Conservation (phyloP, 192 early-diverging fungal species). For the Chytriomyces sp. region DNA sequence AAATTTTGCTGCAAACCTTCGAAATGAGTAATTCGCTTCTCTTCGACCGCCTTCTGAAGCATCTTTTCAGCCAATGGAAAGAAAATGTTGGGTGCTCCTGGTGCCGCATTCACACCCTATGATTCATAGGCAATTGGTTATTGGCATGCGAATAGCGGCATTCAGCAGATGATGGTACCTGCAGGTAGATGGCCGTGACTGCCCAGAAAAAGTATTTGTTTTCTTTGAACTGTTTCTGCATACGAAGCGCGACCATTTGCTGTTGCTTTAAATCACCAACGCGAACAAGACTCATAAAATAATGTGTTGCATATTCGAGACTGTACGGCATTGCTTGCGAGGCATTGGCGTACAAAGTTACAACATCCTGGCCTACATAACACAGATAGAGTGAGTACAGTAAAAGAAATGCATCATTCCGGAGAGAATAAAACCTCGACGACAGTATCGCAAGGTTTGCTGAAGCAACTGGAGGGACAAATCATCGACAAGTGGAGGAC, state of each 20-base stretch:
- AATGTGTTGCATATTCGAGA: conserved; percentile 74
- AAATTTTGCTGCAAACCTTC: conserved; percentile 55
- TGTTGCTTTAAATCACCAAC: conserved; percentile 68
- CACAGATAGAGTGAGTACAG: conserved; percentile 47
- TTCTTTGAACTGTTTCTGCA: conserved; percentile 80
- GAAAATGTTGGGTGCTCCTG: conserved; percentile 54
- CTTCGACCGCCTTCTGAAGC: conserved; percentile 75
- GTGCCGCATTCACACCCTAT: conserved; percentile 39
- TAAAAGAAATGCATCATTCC: conserved; percentile 48
- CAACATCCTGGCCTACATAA: conserved; percentile 66
- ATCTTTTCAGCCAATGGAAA: conserved; percentile 81
- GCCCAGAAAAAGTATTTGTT: conserved; percentile 88
- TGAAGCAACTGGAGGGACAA: conserved; percentile 26
- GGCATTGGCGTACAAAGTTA: conserved; percentile 75
- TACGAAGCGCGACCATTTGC: conserved; percentile 78
- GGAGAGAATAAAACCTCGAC: conserved; percentile 44
- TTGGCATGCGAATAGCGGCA: not conserved
- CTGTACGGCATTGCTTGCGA: conserved; percentile 63
- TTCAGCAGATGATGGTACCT: conserved; percentile 52
- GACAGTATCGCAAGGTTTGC: not conserved
- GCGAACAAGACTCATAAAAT: conserved; percentile 84
- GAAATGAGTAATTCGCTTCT: conserved; percentile 66
- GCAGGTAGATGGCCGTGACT: conserved; percentile 77
- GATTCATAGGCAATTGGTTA: conserved; percentile 13
- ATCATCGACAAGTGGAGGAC: conserved; percentile 17